A percentile compares a stretch with the other conserved stretches of the same genome.
phyloP scores from a whole-genome alignment of 306 rosid genomes.

The Cicer yamashitae region DNA sequence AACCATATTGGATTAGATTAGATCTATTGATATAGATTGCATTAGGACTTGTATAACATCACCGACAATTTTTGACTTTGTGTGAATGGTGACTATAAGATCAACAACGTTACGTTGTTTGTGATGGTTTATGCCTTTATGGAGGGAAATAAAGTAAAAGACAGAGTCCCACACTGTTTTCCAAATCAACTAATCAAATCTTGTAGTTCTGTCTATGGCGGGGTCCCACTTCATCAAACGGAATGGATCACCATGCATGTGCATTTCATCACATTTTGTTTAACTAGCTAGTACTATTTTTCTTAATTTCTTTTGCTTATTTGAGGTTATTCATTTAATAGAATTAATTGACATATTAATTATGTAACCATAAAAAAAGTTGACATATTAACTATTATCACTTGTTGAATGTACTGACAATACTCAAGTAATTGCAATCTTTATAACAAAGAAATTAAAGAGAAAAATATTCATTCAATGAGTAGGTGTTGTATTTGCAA shows the following conservation, averaged over 20 bases:
- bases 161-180: no score
- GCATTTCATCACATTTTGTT: slow-evolving; percentile 30
- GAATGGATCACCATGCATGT: slow-evolving; percentile 2
- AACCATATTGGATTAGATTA: no score
- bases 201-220: slow-evolving; percentile 28
- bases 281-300: background rate
- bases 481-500: no score
- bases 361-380: background rate
- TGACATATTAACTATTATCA: background rate
- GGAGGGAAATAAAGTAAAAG: no score
- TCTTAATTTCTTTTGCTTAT: background rate
- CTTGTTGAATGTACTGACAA: background rate
- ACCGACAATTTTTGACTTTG: no score
- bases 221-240: slow-evolving; percentile 43
- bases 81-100: no score
- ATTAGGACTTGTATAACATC: no score
- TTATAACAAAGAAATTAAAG: background rate
- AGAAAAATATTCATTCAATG: no score
- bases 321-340: background rate
- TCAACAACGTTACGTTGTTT: no score
- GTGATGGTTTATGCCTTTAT: no score
- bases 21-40: no score
- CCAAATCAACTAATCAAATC: slow-evolving; percentile 40
- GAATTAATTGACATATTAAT: background rate
- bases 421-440: background rate